These are phyloP conservation scores for Colletotrichum godetiae DNA, from an alignment of 2,329 filamentous ascomycete species.

Conservation along the genomic window DNA sequence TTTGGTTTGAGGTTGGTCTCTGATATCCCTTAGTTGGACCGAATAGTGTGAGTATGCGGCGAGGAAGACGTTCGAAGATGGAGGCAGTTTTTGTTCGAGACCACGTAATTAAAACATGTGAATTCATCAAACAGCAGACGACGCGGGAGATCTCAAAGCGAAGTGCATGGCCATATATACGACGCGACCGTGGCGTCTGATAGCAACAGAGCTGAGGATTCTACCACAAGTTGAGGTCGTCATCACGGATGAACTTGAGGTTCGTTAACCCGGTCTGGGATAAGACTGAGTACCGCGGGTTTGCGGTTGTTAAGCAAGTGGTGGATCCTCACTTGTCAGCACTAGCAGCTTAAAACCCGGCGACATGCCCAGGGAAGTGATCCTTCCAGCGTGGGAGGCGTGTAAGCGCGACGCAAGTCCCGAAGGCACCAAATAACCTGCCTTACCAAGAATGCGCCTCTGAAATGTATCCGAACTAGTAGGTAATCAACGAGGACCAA, in stretches of 20 bases:
- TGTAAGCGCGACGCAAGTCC: neutral
- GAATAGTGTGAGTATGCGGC: no score
- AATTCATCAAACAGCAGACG: no score
- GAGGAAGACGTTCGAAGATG: neutral
- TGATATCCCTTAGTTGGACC: neutral
- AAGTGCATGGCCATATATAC: neutral
- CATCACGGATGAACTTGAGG: neutral
- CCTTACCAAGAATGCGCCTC: neutral
- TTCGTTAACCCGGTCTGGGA: constrained; percentile 6
- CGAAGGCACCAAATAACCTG: neutral
- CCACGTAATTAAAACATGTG: no score
- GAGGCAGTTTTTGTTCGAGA: no score
- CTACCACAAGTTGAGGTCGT: neutral
- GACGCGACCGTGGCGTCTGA: neutral
- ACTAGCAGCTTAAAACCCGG: constrained; percentile 14
- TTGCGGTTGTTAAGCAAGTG: neutral
- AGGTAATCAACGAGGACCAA: neutral
- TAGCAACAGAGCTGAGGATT: neutral
- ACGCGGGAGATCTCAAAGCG: neutral
- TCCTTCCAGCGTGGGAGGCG: neutral
- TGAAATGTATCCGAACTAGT: neutral
- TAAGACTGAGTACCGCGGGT: neutral
- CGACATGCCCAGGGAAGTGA: neutral
- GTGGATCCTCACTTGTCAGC: neutral
- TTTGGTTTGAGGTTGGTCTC: neutral